Percentiles rank a stretch among this genome's conserved stretches.
Conservation (phyloP, 345 rosid genomes). For the Xanthoceras sorbifolium region DNA sequence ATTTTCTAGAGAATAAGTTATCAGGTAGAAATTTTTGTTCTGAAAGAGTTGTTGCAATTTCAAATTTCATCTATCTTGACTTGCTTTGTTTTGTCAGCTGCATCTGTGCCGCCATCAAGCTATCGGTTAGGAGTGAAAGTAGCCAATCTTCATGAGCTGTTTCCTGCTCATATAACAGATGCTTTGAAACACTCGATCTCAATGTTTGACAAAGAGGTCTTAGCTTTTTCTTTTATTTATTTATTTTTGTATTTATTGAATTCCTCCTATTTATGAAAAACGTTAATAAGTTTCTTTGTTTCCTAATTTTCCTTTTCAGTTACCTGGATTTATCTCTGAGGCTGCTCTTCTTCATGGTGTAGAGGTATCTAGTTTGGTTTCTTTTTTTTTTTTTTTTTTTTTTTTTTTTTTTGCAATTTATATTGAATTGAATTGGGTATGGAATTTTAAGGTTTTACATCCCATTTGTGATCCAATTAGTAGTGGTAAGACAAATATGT, state of each 20-base stretch:
- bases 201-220: slow-evolving; percentile 81
- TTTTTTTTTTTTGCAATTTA: slow-evolving; percentile 8
- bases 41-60: background rate
- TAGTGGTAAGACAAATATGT: background rate
- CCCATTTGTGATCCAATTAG: background rate
- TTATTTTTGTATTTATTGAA: background rate
- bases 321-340: slow-evolving; percentile 84
- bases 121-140: slow-evolving; percentile 88
- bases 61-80: slow-evolving; percentile 17
- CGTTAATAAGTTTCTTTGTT: slow-evolving; percentile 8
- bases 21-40: slow-evolving; percentile 49
- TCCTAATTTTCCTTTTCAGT: slow-evolving; percentile 44
- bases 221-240: slow-evolving; percentile 7
- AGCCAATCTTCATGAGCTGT: slow-evolving; percentile 79
- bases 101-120: slow-evolving; percentile 82
- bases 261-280: background rate
- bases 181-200: slow-evolving; percentile 68
- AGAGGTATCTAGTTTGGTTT: too few relatives aligned
- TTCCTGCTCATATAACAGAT: slow-evolving; percentile 67
- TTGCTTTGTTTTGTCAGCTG: slow-evolving; percentile 45
- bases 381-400: background rate
- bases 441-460: background rate
- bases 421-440: background rate
- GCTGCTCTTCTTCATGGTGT: slow-evolving; percentile 95
- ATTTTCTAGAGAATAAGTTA: slow-evolving; percentile 73